These are phyloP conservation scores for Neonectria coccinea DNA, from an alignment of 2,329 filamentous ascomycete species.

Conservation along the genomic window DNA sequence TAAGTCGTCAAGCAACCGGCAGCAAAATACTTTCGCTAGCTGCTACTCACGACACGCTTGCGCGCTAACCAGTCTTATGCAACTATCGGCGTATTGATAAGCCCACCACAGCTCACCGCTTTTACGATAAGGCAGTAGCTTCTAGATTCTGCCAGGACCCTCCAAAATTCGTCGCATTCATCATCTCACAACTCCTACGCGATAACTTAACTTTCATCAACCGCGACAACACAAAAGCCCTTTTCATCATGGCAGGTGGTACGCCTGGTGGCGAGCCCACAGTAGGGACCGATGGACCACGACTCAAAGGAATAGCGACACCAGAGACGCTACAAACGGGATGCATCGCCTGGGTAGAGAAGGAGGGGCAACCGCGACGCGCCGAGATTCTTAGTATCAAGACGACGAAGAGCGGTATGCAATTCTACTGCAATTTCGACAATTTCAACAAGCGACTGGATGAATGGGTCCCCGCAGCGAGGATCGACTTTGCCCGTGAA, in stretches of 20 bases:
- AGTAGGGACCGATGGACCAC: conserved; percentile 68
- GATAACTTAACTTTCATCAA: conserved; percentile 44
- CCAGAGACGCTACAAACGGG: conserved; percentile 78
- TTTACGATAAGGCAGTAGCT: conserved; percentile 38
- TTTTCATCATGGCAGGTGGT: conserved; percentile 65
- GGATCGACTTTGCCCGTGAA: conserved; percentile 88
- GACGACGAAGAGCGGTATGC: conserved; percentile 86
- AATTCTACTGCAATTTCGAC: conserved; percentile 97
- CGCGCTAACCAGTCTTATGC: conserved; percentile 38
- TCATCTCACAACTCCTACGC: conserved; percentile 19
- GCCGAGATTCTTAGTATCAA: conserved; percentile 97
- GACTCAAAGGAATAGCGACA: conserved; percentile 84
- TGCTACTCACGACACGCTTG: conserved; percentile 4
- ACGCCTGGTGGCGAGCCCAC: conserved; percentile 63
- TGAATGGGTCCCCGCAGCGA: conserved; percentile 88
- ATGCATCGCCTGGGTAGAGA: conserved; percentile 71
- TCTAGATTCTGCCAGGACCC: conserved; percentile 46
- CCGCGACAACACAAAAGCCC: conserved; percentile 10
- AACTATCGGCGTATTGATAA: conserved; percentile 40
- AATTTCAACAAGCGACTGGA: conserved; percentile 91
- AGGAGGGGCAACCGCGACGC: conserved; percentile 86
- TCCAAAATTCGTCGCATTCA: conserved; percentile 36
- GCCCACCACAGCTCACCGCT: conserved; percentile 39
- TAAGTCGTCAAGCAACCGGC: conserved; percentile 15
- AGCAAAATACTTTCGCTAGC: conserved; percentile 12